These are phyloP conservation scores for Syzygium jambos DNA, from an alignment of 345 rosid genomes.

Conservation along the genomic window DNA sequence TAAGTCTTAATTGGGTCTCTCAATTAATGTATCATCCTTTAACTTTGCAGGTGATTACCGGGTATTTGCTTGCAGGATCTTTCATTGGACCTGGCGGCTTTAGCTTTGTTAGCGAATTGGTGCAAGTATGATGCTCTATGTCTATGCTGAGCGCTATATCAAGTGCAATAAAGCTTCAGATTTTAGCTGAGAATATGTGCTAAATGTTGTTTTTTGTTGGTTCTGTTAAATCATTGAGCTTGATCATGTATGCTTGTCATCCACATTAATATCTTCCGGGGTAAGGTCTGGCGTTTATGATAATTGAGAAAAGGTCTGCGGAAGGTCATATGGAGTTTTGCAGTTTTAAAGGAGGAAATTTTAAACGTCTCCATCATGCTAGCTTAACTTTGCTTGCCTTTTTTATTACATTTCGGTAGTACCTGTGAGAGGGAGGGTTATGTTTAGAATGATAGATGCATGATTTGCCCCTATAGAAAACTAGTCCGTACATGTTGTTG, in stretches of 20 bases:
- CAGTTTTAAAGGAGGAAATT: not conserved
- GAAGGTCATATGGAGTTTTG: not conserved
- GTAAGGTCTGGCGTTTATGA: not conserved
- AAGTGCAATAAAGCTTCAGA: not conserved
- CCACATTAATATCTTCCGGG: not conserved
- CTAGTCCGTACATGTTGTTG: not conserved
- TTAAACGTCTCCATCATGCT: not conserved
- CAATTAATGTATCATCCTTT: not conserved
- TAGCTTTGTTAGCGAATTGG: slow-evolving; percentile 93
- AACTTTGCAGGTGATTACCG: slow-evolving; percentile 80
- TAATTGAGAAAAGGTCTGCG: not conserved
- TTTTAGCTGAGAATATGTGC: not conserved
- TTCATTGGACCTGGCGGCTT: slow-evolving; percentile 94
- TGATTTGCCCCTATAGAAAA: not conserved
- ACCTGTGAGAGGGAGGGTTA: not conserved
- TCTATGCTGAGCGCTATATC: not conserved
- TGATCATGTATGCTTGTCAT: not conserved
- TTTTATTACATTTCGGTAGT: not conserved
- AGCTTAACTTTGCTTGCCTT: not conserved
- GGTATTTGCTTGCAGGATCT: slow-evolving; percentile 90
- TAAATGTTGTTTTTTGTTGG: not conserved
- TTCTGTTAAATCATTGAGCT: not conserved
- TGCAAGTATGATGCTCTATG: slow-evolving; percentile 58
- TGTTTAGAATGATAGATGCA: not conserved
- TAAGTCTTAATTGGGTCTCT: not conserved